Evolutionary conservation across 495 filamentous ascomycete genomes (phyloP).

Genomic region (Aspergillus cavernicola): DNA sequence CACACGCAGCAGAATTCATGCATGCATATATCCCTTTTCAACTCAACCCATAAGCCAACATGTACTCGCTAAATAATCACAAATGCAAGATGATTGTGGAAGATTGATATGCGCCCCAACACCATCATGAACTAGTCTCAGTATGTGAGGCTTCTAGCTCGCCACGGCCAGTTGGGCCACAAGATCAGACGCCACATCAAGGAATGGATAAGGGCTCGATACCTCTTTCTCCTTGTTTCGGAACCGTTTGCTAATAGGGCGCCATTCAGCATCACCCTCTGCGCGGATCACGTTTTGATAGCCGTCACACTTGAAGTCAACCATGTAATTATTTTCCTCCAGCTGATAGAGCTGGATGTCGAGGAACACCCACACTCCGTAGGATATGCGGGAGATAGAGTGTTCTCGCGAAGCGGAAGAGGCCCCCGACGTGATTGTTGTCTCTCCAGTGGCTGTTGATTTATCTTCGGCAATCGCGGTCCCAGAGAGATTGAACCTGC

Average conservation of each 20-base stretch:
- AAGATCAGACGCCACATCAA: slow-evolving; percentile 52
- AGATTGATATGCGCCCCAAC: slow-evolving; percentile 4
- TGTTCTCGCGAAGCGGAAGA: slow-evolving; percentile 39
- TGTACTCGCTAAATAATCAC: slow-evolving; percentile 5
- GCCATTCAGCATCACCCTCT: slow-evolving; percentile 42
- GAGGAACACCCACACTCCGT: slow-evolving; percentile 70
- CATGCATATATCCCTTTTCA: not conserved
- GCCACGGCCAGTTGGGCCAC: slow-evolving; percentile 52
- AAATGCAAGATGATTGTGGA: slow-evolving; percentile 1
- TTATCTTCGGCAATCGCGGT: slow-evolving; percentile 35
- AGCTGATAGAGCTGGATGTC: slow-evolving; percentile 97
- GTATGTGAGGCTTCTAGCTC: slow-evolving; percentile 20
- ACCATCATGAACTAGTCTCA: slow-evolving; percentile 2
- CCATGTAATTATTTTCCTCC: slow-evolving; percentile 88
- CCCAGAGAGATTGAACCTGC: slow-evolving; percentile 45
- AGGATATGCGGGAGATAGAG: slow-evolving; percentile 32
- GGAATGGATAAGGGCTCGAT: slow-evolving; percentile 53
- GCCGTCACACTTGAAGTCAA: slow-evolving; percentile 98
- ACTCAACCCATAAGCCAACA: not conserved
- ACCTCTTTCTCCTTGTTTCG: slow-evolving; percentile 54
- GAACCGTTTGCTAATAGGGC: slow-evolving; percentile 45
- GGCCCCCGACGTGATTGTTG: slow-evolving; percentile 32
- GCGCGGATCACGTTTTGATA: slow-evolving; percentile 76
- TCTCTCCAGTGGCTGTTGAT: slow-evolving; percentile 23
- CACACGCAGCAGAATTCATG: too few species aligned